Conservation (phyloP, 2,329 filamentous ascomycete species). For the Neopestalotiopsis sp. region DNA sequence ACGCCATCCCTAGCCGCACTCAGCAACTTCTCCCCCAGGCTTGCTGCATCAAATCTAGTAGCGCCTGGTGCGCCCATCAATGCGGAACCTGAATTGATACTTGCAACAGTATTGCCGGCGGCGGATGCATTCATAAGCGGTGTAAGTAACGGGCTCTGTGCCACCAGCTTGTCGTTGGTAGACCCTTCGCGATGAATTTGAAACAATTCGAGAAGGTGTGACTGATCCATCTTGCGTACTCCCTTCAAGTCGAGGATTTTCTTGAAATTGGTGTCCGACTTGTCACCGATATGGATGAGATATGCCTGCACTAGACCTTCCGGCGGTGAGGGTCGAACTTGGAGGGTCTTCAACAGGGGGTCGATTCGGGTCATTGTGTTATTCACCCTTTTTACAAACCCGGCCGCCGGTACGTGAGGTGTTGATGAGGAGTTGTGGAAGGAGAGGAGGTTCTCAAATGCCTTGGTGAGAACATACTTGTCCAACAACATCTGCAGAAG, state of each 20-base stretch:
- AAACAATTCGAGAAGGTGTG: constrained; percentile 86
- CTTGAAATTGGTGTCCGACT: constrained; percentile 91
- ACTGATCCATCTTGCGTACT: constrained; percentile 82
- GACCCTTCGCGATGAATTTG: constrained; percentile 76
- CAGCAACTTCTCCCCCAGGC: constrained; percentile 85
- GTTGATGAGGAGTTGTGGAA: constrained; percentile 57
- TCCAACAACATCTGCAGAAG: constrained; percentile 84
- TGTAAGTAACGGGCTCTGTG: constrained; percentile 73
- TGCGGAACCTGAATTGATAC: constrained; percentile 44
- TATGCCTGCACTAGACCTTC: constrained; percentile 97
- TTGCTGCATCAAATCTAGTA: constrained; percentile 76
- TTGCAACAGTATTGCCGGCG: constrained; percentile 45
- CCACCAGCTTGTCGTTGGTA: constrained; percentile 72
- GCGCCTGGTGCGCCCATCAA: constrained; percentile 37
- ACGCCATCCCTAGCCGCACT: constrained; percentile 86
- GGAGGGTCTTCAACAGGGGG: constrained; percentile 91
- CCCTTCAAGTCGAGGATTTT: constrained; percentile 97
- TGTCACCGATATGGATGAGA: constrained; percentile 94
- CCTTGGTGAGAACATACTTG: constrained; percentile 87
- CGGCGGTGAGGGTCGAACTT: constrained; percentile 88
- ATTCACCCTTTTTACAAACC: constrained; percentile 87
- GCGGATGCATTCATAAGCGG: constrained; percentile 61
- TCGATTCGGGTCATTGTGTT: constrained; percentile 86
- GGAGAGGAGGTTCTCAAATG: constrained; percentile 73
- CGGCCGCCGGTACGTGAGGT: constrained; percentile 50